A percentile compares a stretch with the other conserved stretches of the same genome.
Evolutionary conservation across 768 basidiomycete species (phyloP).

Genomic region (Leucosporidium scottii): DNA sequence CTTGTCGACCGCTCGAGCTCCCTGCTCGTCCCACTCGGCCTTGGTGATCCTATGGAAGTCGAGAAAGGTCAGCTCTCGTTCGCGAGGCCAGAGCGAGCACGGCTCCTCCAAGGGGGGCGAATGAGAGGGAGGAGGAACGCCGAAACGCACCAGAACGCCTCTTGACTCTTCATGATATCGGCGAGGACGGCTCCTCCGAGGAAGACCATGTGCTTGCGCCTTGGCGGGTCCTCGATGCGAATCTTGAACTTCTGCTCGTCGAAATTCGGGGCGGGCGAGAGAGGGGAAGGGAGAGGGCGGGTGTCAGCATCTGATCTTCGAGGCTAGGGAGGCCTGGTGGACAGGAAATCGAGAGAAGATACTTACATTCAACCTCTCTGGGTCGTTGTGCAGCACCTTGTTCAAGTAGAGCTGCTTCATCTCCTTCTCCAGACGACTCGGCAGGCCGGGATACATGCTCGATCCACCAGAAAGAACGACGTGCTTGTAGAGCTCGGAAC

Average conservation of each 20-base stretch:
- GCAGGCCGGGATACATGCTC: slow-evolving; percentile 97
- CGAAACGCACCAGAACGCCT: slow-evolving; percentile 73
- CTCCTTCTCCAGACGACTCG: slow-evolving; percentile 94
- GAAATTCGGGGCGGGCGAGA: too few species aligned
- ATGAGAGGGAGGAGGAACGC: not conserved
- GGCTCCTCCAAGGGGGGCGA: too few species aligned
- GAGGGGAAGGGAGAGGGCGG: slow-evolving; percentile 2
- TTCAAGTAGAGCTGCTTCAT: slow-evolving; percentile 98
- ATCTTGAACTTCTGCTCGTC: slow-evolving; percentile 91
- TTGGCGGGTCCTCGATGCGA: slow-evolving; percentile 93
- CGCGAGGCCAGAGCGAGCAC: too few species aligned
- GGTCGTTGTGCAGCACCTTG: slow-evolving; percentile 75
- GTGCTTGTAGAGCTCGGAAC: slow-evolving; percentile 91
- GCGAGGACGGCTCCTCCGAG: slow-evolving; percentile 96
- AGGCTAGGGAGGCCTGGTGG: not conserved
- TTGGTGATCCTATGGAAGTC: slow-evolving; percentile 53
- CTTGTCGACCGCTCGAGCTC: slow-evolving; percentile 71
- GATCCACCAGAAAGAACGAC: slow-evolving; percentile 96
- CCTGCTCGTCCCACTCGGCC: slow-evolving; percentile 94
- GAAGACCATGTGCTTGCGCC: slow-evolving; percentile 97
- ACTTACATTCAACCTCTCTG: slow-evolving; percentile 75
- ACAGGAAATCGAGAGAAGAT: not conserved
- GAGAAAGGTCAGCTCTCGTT: not conserved
- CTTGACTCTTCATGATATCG: slow-evolving; percentile 92
- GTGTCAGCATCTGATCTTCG: not conserved